A percentile compares a stretch with the other conserved stretches of the same genome.
These are phyloP conservation scores for Puccinellia tenuiflora DNA, from an alignment of 176 grass and related monocot genomes.

Conservation along the genomic window DNA sequence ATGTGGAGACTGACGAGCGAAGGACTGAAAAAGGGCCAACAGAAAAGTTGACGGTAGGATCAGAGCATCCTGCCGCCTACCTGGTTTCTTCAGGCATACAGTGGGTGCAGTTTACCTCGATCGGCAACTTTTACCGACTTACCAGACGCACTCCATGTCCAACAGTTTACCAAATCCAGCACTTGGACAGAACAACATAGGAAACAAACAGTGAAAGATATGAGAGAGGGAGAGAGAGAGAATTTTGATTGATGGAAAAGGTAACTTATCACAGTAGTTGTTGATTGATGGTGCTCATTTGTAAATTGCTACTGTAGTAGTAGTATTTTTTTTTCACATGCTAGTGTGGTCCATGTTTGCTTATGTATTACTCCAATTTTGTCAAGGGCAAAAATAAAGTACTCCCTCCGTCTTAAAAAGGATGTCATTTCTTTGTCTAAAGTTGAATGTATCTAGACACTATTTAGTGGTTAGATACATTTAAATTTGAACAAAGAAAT, in stretches of 20 bases:
- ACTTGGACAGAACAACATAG: not conserved
- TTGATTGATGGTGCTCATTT: not conserved
- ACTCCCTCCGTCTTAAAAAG: no score
- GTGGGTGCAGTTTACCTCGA: not conserved
- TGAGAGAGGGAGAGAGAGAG: not conserved
- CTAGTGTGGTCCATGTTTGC: constrained; percentile 19
- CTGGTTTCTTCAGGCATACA: not conserved
- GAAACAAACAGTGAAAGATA: not conserved
- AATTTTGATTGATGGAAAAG: not conserved
- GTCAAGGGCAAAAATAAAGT: not conserved
- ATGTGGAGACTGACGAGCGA: constrained; percentile 17
- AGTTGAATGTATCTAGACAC: no score
- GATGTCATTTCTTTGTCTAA: no score
- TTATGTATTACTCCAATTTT: not conserved
- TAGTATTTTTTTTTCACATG: not conserved
- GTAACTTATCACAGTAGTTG: not conserved
- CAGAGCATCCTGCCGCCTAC: constrained; percentile 29
- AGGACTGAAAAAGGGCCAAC: constrained; percentile 16
- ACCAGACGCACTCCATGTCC: not conserved
- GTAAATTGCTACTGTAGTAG: not conserved
- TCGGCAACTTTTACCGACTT: constrained; percentile 19
- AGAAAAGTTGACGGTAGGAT: constrained; percentile 35
- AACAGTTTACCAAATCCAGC: constrained; percentile 21
- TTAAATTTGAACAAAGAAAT: no score
- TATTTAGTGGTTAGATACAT: no score